phyloP scores from a whole-genome alignment of 2,329 filamentous ascomycete species.

The Cryphonectria radicalis region DNA sequence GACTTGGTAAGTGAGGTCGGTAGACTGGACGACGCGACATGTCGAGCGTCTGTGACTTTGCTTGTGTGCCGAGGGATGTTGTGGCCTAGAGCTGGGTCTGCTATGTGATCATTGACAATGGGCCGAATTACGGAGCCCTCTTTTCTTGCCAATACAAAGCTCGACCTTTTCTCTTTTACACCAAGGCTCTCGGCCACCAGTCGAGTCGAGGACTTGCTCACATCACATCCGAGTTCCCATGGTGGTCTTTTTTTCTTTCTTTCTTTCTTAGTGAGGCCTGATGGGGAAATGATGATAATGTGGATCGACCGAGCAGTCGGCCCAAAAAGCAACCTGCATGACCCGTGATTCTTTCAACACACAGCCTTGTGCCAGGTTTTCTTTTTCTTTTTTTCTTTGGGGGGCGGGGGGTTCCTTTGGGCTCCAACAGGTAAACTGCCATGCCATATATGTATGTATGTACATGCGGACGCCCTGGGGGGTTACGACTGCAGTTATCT shows the following conservation, averaged over 20 bases:
- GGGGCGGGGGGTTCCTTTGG: neutral
- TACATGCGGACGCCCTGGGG: neutral
- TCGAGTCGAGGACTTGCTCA: neutral
- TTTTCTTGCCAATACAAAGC: too few relatives aligned
- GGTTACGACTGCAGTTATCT: neutral
- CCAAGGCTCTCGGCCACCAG: neutral
- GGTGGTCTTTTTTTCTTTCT: too few relatives aligned
- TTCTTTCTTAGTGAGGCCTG: neutral
- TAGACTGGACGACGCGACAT: neutral
- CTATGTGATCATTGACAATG: neutral
- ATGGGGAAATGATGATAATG: neutral
- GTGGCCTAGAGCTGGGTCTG: neutral
- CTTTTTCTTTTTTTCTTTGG: neutral
- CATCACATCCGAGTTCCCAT: neutral
- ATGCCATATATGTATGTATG: neutral
- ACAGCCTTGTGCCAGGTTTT: neutral
- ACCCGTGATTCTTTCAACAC: neutral
- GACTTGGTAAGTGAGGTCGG: neutral
- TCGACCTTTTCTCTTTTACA: neutral
- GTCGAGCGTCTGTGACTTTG: neutral
- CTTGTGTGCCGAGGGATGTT: neutral
- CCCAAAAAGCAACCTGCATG: neutral
- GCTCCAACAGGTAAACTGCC: neutral
- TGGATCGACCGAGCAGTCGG: neutral
- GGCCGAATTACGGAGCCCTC: neutral